These are phyloP conservation scores for Quercus lobata DNA, from an alignment of 331 rosid genomes.

Conservation along the genomic window DNA sequence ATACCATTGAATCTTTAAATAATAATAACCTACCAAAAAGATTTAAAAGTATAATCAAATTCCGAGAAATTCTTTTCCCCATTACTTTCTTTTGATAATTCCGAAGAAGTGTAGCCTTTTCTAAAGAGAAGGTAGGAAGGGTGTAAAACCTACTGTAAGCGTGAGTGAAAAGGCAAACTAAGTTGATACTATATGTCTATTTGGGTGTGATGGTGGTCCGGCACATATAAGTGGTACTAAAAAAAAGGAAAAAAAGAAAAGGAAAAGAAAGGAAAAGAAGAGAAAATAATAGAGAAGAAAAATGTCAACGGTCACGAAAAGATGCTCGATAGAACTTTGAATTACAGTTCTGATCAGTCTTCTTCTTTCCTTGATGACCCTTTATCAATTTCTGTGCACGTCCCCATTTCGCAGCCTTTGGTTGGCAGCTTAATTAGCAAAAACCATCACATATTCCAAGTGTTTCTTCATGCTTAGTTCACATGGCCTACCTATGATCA, in stretches of 20 bases:
- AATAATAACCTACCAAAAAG: background rate
- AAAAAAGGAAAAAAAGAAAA: constrained; percentile 33
- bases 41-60: constrained; percentile 27
- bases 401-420: constrained; percentile 43
- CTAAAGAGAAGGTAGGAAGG: constrained; percentile 45
- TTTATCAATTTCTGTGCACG: constrained; percentile 65
- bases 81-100: constrained; percentile 31
- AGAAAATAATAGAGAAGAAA: constrained; percentile 20
- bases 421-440: constrained; percentile 24
- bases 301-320: constrained; percentile 60
- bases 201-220: constrained; percentile 88
- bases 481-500: background rate
- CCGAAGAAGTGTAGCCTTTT: constrained; percentile 47
- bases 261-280: constrained; percentile 27
- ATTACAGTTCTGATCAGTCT: constrained; percentile 34
- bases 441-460: background rate
- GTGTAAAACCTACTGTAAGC: constrained; percentile 49
- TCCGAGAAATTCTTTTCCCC: constrained; percentile 56
- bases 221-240: constrained; percentile 37
- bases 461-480: background rate
- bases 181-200: constrained; percentile 40
- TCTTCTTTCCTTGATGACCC: constrained; percentile 22
- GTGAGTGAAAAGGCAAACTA: constrained; percentile 63
- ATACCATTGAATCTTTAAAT: background rate
- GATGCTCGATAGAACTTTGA: constrained; percentile 42